Evolutionary conservation across 176 grass and related monocot species (phyloP).

Genomic region (Paspalum vaginatum): DNA sequence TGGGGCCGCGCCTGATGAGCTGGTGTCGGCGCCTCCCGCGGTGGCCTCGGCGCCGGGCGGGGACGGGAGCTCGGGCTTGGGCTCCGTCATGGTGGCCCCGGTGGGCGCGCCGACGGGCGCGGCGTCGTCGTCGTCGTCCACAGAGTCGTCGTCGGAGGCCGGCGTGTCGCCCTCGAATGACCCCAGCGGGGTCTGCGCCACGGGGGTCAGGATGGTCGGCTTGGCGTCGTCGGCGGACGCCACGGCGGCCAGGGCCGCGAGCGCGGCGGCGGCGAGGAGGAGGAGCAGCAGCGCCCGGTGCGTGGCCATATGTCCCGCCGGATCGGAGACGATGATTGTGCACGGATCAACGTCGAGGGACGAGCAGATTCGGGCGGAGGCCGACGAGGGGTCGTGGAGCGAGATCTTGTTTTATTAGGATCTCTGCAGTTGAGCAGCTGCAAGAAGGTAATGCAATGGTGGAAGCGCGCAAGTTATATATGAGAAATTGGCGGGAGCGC

Average conservation of each 20-base stretch:
- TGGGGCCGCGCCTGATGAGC: not conserved
- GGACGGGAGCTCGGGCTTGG: slow-evolving; percentile 1
- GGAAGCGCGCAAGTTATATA: not conserved
- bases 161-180: slow-evolving; percentile 46
- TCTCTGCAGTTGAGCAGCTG: too few species aligned
- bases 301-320: slow-evolving; percentile 24
- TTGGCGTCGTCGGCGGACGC: slow-evolving; percentile 38
- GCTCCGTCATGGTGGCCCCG: slow-evolving; percentile 52
- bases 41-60: slow-evolving; percentile 19
- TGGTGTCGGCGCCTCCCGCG: not conserved
- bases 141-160: slow-evolving; percentile 28
- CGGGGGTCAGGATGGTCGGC: slow-evolving; percentile 54
- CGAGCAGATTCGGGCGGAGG: too few species aligned
- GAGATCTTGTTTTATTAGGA: too few species aligned
- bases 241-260: slow-evolving; percentile 10
- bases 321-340: too few species aligned
- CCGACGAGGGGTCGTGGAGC: too few species aligned
- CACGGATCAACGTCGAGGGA: too few species aligned
- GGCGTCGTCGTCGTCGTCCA: slow-evolving; percentile 46
- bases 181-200: slow-evolving; percentile 41
- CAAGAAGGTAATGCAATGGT: too few species aligned
- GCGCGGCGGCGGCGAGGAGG: slow-evolving; percentile 30
- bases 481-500: slow-evolving; percentile 40
- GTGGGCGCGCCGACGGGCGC: slow-evolving; percentile 44
- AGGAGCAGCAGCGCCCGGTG: slow-evolving; percentile 41